Evolutionary conservation across 2,329 filamentous ascomycete species (phyloP).

Genomic region (Colletotrichum theobromicola): DNA sequence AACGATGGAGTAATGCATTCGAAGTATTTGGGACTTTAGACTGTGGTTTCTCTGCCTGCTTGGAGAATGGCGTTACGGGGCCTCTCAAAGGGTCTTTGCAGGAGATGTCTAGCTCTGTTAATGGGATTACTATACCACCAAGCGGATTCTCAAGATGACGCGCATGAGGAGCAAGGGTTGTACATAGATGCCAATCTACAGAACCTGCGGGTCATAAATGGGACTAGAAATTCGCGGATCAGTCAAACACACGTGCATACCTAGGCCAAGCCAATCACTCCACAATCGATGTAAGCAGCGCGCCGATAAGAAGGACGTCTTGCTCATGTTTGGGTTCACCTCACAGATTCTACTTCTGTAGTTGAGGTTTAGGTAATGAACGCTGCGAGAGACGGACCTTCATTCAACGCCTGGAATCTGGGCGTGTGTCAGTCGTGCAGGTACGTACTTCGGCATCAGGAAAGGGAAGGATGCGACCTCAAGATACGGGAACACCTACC

Average conservation of each 20-base stretch:
- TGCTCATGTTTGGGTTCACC: not conserved
- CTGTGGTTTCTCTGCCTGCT: not conserved
- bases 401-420: not conserved
- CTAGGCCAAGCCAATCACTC: not conserved
- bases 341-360: not conserved
- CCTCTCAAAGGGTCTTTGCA: not conserved
- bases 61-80: not conserved
- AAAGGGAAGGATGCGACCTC: not conserved
- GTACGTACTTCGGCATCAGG: conserved; percentile 1
- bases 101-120: not conserved
- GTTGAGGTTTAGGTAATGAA: not conserved
- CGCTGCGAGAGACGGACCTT: not conserved
- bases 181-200: not conserved
- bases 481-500: not conserved
- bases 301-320: not conserved
- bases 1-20: not conserved
- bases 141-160: not conserved
- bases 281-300: not conserved
- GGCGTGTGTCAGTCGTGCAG: not conserved
- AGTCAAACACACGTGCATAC: not conserved
- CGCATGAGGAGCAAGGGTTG: not conserved
- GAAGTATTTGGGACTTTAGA: not conserved
- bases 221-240: not conserved
- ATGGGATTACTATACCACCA: not conserved
- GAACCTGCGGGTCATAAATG: not conserved